Evolutionary conservation across 2,329 filamentous ascomycete species (phyloP).

Genomic region (Ophiostoma ulmi): DNA sequence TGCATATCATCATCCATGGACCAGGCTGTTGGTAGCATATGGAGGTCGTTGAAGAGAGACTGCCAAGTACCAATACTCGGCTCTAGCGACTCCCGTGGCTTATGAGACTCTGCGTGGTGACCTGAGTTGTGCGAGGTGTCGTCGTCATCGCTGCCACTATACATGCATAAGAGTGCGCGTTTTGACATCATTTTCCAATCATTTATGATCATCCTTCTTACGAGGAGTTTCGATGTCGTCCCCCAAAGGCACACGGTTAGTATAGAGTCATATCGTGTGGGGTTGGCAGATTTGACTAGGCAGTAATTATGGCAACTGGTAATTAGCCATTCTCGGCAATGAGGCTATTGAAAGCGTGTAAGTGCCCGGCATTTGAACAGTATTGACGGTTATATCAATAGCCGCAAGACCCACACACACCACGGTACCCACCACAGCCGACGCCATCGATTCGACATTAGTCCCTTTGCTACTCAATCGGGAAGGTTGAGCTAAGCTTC

Average conservation of each 20-base stretch:
- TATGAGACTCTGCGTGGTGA: neutral
- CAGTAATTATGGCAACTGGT: neutral
- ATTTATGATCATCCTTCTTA: neutral
- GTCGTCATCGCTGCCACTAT: neutral
- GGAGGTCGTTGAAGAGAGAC: neutral
- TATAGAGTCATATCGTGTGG: neutral
- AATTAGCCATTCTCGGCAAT: neutral
- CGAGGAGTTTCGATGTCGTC: neutral
- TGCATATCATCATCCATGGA: neutral
- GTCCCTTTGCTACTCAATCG: slow-evolving; percentile 1
- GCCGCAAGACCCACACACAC: neutral
- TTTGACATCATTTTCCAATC: neutral
- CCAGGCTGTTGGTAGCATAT: neutral
- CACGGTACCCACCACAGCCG: neutral
- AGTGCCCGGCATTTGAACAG: neutral
- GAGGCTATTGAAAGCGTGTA: neutral
- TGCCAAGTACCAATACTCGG: neutral
- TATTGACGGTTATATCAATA: neutral
- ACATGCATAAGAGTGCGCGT: no score
- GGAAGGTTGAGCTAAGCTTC: neutral
- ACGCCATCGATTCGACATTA: neutral
- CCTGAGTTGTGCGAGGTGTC: neutral
- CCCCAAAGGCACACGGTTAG: neutral
- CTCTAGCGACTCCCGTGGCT: neutral
- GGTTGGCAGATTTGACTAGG: neutral